phyloP scores from a whole-genome alignment of 768 basidiomycete genomes.

The Coprinopsis strossmayeri region DNA sequence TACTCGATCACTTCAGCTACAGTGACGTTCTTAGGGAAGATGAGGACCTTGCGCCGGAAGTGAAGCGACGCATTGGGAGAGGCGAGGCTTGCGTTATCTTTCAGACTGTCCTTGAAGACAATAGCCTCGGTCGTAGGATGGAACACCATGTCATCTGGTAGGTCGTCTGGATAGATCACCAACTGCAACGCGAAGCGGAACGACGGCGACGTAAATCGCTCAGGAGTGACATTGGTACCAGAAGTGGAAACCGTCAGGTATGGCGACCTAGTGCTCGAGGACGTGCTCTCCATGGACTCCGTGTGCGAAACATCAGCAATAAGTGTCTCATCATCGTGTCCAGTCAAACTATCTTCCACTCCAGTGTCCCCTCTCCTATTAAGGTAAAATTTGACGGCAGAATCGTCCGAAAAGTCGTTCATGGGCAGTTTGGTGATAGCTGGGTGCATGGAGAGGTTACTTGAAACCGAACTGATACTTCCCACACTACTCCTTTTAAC shows the following conservation, averaged over 20 bases:
- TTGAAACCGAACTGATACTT: constrained; percentile 89
- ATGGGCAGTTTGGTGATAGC: constrained; percentile 91
- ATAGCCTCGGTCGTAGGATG: constrained; percentile 91
- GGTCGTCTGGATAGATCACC: constrained; percentile 81
- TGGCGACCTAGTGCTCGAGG: constrained; percentile 25
- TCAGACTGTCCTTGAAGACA: constrained; percentile 74
- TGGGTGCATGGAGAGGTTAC: constrained; percentile 90
- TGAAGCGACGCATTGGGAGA: constrained; percentile 30
- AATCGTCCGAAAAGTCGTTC: constrained; percentile 98
- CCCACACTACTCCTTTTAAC: constrained; percentile 92
- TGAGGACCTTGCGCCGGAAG: constrained; percentile 74
- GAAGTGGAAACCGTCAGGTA: constrained; percentile 34
- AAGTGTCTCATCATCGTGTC: constrained; percentile 35
- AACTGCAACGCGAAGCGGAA: constrained; percentile 83
- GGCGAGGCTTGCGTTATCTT: constrained; percentile 29
- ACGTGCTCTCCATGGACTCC: constrained; percentile 15
- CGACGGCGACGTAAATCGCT: constrained; percentile 78
- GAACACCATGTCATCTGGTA: constrained; percentile 93
- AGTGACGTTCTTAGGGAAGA: constrained; percentile 90
- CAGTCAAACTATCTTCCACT: constrained; percentile 32
- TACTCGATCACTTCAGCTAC: constrained; percentile 96
- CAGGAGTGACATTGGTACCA: constrained; percentile 46
- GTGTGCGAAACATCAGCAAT: constrained; percentile 32
- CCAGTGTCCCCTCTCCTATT: constrained; percentile 50
- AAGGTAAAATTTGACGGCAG: constrained; percentile 93